Evolutionary conservation across 108 stramenopile species (phyloP), one percentile per base, ranked within the genome.

Genomic region (Craspedostauros australis): DNA sequence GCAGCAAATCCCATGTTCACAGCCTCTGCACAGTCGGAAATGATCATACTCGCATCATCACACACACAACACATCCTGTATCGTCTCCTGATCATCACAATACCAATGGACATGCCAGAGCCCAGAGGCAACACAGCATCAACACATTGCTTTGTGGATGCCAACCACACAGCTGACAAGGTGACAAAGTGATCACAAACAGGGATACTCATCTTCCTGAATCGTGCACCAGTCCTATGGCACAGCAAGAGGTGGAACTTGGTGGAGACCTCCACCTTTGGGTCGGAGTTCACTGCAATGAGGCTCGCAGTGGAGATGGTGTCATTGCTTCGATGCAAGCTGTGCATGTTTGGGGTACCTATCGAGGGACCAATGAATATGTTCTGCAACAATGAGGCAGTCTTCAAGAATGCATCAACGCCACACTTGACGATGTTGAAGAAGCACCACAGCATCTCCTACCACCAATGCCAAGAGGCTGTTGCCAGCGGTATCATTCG

Each of bases 81-180:
- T n/a, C n/a, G n/a, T n/a, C n/a, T n/a, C n/a, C n/a, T n/a, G n/a
- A n/a, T n/a, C n/a, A n/a, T n/a, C n/a, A n/a, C n/a, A n/a, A n/a
- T n/a, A n/a, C n/a, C n/a, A n/a, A n/a, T n/a, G n/a, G n/a, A n/a
- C n/a, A n/a, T n/a, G n/a, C n/a, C n/a, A n/a, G n/a, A n/a, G n/a
- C n/a, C n/a, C n/a, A n/a, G n/a, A n/a, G n/a, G n/a, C n/a, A n/a
- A n/a, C n/a, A n/a, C n/a, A n/a, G n/a, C n/a, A n/a, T n/a, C n/a
- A n/a, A n/a, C n/a, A n/a, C n/a, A n/a, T n/a, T 26, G 22, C 16
- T 77, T 72, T 54, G 81, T 78, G 24, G 82, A 83, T 62, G 49
- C 65, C n/a, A 58, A 73, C 41, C 77, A 76, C 46, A 77, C 76
- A 9, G 76, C 72, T 18, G 52, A 68, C 44, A 23, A 41, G 20